These are phyloP conservation scores for Pseudisothecium myosuroides DNA, from an alignment of 225 moss, liverwort and hornwort genomes.

Conservation along the genomic window DNA sequence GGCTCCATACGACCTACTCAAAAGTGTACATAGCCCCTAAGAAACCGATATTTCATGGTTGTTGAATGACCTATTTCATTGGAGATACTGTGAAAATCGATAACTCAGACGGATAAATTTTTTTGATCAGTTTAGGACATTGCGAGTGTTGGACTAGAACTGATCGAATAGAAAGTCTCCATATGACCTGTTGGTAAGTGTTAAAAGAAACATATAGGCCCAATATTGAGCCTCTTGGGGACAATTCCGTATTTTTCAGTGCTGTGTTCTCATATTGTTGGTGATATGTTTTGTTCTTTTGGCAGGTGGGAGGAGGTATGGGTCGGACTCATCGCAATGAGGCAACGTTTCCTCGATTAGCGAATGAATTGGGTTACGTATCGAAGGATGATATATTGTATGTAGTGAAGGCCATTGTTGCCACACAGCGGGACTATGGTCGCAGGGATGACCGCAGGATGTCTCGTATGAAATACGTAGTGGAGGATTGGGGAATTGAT, in stretches of 20 bases:
- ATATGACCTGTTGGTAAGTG: not conserved
- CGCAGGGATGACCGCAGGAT: conserved; percentile 74
- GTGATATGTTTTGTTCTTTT: not conserved
- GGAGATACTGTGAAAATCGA: not conserved
- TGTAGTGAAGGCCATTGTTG: conserved; percentile 86
- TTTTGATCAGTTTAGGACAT: not conserved
- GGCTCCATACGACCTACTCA: not conserved
- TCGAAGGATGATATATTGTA: conserved; percentile 78
- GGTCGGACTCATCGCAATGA: conserved; percentile 78
- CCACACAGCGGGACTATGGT: conserved; percentile 82
- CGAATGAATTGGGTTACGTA: conserved; percentile 72
- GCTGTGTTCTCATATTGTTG: not conserved
- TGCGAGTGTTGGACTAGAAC: not conserved
- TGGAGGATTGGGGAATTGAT: conserved; percentile 84
- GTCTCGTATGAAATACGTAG: conserved; percentile 74
- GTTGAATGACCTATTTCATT: not conserved
- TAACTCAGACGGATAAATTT: no score
- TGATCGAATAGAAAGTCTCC: not conserved
- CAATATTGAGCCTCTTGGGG: not conserved
- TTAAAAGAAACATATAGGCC: not conserved
- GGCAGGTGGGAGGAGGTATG: conserved; percentile 91
- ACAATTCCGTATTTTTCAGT: not conserved
- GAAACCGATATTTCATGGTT: not conserved
- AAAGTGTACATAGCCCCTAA: not conserved
- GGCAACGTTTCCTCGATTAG: conserved; percentile 67